A percentile compares a stretch with the other conserved stretches of the same genome.
Conservation (phyloP, 768 basidiomycete genomes). For the Thelephora ganbajun region DNA sequence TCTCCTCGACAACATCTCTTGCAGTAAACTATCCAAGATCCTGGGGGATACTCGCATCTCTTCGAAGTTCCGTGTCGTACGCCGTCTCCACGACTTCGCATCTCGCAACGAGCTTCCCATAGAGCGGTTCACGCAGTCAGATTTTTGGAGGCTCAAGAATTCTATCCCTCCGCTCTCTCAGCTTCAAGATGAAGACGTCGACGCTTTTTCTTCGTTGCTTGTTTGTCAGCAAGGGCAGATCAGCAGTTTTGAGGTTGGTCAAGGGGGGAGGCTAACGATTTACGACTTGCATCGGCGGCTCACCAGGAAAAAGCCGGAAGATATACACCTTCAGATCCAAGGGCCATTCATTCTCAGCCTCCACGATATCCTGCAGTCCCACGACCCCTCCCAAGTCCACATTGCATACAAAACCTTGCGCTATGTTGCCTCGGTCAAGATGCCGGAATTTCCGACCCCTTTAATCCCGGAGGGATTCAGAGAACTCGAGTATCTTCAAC, state of each 20-base stretch:
- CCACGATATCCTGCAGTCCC: conserved; percentile 43
- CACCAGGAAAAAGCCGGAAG: background rate
- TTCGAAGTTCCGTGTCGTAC: conserved; percentile 65
- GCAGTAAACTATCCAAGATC: conserved; percentile 34
- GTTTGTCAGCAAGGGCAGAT: conserved; percentile 44
- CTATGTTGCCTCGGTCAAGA: conserved; percentile 31
- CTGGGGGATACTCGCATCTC: conserved; percentile 46
- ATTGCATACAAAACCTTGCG: conserved; percentile 53
- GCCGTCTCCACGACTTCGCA: conserved; percentile 41
- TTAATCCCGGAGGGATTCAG: conserved; percentile 18
- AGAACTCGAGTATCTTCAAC: conserved; percentile 14
- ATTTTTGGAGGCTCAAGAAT: conserved; percentile 80
- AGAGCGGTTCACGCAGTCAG: conserved; percentile 35
- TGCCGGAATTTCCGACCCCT: conserved; percentile 16
- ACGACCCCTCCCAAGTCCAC: conserved; percentile 32
- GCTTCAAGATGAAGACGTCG: conserved; percentile 53
- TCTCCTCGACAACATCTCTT: conserved; percentile 30
- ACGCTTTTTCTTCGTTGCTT: conserved; percentile 60
- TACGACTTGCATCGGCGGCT: background rate
- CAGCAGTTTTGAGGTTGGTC: conserved; percentile 39
- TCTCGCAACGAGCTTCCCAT: conserved; percentile 22
- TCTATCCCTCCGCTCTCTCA: conserved; percentile 44
- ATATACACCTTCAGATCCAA: conserved; percentile 16
- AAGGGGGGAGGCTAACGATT: conserved; percentile 19
- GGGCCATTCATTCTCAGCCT: conserved; percentile 39